phyloP scores from a whole-genome alignment of 1,139 yeast species.

The Lodderomyces jiufengensis region DNA sequence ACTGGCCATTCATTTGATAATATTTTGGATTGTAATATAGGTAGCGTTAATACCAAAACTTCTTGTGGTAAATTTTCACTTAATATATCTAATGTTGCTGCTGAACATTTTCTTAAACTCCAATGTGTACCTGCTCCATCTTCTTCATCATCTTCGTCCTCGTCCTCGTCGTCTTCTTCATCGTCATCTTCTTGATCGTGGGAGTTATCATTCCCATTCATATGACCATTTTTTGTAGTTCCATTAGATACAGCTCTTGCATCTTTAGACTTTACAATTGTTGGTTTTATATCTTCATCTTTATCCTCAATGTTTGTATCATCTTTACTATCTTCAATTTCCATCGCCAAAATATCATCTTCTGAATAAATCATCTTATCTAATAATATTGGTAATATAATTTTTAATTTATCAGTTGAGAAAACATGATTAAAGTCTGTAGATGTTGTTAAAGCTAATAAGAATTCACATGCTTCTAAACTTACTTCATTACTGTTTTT shows the following conservation, averaged over 20 bases:
- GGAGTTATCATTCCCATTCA: slow-evolving; percentile 7
- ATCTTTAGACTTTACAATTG: slow-evolving; percentile 63
- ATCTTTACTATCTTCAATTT: slow-evolving; percentile 67
- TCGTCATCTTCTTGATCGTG: slow-evolving; percentile 19
- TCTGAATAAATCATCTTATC: slow-evolving; percentile 86
- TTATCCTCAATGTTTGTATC: slow-evolving; percentile 68
- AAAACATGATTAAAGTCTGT: slow-evolving; percentile 49
- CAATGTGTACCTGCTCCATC: slow-evolving; percentile 68
- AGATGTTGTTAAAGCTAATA: slow-evolving; percentile 68
- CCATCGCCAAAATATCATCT: slow-evolving; percentile 70
- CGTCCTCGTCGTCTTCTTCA: slow-evolving; percentile 42
- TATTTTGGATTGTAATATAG: slow-evolving; percentile 69
- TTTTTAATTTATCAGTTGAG: slow-evolving; percentile 49
- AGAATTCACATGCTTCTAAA: slow-evolving; percentile 88
- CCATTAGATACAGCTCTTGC: slow-evolving; percentile 34
- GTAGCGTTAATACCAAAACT: slow-evolving; percentile 66
- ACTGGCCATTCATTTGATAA: slow-evolving; percentile 76
- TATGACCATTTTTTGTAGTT: slow-evolving; percentile 10
- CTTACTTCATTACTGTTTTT: slow-evolving; percentile 63
- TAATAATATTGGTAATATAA: slow-evolving; percentile 70
- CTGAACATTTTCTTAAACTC: slow-evolving; percentile 91
- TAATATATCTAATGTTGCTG: slow-evolving; percentile 83
- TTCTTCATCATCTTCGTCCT: slow-evolving; percentile 64
- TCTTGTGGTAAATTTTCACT: slow-evolving; percentile 66
- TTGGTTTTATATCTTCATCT: slow-evolving; percentile 85